These are phyloP conservation scores for Zygosaccharomyces pseudobailii DNA, from an alignment of 1,139 yeast genomes.

Conservation along the genomic window DNA sequence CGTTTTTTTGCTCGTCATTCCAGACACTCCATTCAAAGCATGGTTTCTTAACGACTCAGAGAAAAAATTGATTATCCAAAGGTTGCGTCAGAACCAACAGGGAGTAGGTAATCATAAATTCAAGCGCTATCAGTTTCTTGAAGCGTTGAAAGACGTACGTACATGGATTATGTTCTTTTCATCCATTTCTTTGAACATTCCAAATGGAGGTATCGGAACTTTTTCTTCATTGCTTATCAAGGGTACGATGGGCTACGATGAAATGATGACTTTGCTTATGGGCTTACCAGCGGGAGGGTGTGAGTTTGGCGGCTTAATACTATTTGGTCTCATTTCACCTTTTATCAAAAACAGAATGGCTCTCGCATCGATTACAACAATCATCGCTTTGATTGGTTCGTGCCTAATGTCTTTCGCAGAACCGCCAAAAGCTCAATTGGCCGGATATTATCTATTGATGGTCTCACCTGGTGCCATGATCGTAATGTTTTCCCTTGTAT, in stretches of 20 bases:
- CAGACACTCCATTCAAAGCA: constrained; percentile 45
- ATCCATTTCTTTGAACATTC: constrained; percentile 36
- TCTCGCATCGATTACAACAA: constrained; percentile 38
- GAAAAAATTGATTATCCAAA: constrained; percentile 41
- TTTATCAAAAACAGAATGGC: constrained; percentile 8
- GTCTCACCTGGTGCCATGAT: constrained; percentile 3
- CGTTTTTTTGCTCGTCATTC: constrained; percentile 38
- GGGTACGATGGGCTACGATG: constrained; percentile 30
- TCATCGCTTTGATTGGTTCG: constrained; percentile 5
- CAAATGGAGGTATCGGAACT: constrained; percentile 38
- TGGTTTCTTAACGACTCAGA: constrained; percentile 46
- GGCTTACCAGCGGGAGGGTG: constrained; percentile 41
- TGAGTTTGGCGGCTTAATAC: constrained; percentile 33
- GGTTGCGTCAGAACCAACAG: constrained; percentile 38
- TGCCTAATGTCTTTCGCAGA: constrained; percentile 11
- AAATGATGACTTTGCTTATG: constrained; percentile 35
- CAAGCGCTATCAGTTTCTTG: constrained; percentile 46
- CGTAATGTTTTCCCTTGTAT: constrained; percentile 23
- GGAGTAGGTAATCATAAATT: constrained; percentile 49
- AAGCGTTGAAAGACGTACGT: constrained; percentile 35
- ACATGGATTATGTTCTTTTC: constrained; percentile 41
- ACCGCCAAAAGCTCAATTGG: constrained; percentile 30
- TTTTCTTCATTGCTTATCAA: constrained; percentile 39
- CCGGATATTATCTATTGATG: constrained; percentile 3
- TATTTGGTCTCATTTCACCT: constrained; percentile 26